Conservation (phyloP, 2,329 filamentous ascomycete genomes). For the Pseudogymnoascus sp. region DNA sequence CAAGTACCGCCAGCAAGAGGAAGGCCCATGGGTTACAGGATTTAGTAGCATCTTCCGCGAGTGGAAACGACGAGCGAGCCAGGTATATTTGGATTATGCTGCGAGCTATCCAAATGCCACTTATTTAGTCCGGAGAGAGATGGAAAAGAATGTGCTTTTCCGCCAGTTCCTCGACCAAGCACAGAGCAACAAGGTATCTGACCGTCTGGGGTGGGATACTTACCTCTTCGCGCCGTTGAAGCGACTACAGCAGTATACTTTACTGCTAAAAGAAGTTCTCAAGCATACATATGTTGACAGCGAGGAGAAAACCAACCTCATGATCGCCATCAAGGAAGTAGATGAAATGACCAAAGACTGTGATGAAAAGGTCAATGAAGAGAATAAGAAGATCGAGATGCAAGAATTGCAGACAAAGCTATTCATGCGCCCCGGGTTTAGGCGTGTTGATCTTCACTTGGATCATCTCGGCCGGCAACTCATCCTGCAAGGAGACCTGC, state of each 20-base stretch:
- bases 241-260: constrained; percentile 79
- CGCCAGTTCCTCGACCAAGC: constrained; percentile 76
- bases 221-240: constrained; percentile 93
- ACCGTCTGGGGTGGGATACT: constrained; percentile 86
- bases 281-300: constrained; percentile 78
- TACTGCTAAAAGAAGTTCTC: constrained; percentile 75
- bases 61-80: constrained; percentile 92
- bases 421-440: constrained; percentile 79
- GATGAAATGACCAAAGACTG: constrained; percentile 70
- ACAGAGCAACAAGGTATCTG: constrained; percentile 69
- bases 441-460: constrained; percentile 78
- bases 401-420: constrained; percentile 78
- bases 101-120: constrained; percentile 78
- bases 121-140: constrained; percentile 76
- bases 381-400: constrained; percentile 83
- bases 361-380: constrained; percentile 85
- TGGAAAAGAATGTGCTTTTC: constrained; percentile 79
- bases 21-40: constrained; percentile 87
- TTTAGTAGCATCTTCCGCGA: constrained; percentile 97
- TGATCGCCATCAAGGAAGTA: constrained; percentile 84
- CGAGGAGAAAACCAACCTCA: constrained; percentile 82
- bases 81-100: constrained; percentile 87
- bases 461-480: constrained; percentile 91
- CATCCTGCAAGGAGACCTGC: constrained; percentile 81
- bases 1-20: constrained; percentile 94